Conservation (phyloP, 75 land plant species). For the Ceratopteris richardii region DNA sequence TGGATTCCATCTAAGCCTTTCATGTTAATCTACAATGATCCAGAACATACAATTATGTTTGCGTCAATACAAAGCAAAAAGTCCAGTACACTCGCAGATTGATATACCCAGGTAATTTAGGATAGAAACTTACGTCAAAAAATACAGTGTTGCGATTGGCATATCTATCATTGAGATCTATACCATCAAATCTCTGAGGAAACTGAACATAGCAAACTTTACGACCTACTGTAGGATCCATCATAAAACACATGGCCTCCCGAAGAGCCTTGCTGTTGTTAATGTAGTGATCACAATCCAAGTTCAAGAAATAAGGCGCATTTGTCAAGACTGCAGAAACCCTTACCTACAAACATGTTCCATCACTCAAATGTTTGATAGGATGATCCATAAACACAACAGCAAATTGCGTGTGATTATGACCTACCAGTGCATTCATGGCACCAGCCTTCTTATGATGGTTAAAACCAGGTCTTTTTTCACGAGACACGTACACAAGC, state of each 20-base stretch:
- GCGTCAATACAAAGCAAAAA: too few relatives aligned
- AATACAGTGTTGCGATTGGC: conserved; percentile 44
- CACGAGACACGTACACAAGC: conserved; percentile 43
- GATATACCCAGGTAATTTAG: too few relatives aligned
- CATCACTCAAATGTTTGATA: too few relatives aligned
- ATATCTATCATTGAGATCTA: conserved; percentile 36
- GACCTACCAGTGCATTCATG: conserved; percentile 39
- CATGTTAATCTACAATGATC: conserved; percentile 63
- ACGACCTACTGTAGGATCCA: conserved; percentile 12
- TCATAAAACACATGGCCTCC: conserved; percentile 90
- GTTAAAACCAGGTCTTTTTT: conserved; percentile 21
- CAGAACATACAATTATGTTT: too few relatives aligned
- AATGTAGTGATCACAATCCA: conserved; percentile 99
- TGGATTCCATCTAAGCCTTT: conserved; percentile 88
- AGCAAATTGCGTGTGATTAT: background rate
- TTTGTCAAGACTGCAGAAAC: conserved; percentile 96
- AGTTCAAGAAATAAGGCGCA: conserved; percentile 93
- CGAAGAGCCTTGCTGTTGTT: conserved; percentile 96
- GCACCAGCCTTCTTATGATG: conserved; percentile 60
- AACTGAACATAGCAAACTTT: conserved; percentile 41
- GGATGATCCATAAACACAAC: too few relatives aligned
- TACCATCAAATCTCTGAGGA: conserved; percentile 41
- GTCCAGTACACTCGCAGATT: too few relatives aligned
- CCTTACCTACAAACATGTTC: conserved; percentile 48
- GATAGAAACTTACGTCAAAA: conserved; percentile 28